A percentile compares a stretch with the other conserved stretches of the same genome.
These are phyloP conservation scores for Candida broadrunensis DNA, from an alignment of 805 yeast species.

Conservation along the genomic window DNA sequence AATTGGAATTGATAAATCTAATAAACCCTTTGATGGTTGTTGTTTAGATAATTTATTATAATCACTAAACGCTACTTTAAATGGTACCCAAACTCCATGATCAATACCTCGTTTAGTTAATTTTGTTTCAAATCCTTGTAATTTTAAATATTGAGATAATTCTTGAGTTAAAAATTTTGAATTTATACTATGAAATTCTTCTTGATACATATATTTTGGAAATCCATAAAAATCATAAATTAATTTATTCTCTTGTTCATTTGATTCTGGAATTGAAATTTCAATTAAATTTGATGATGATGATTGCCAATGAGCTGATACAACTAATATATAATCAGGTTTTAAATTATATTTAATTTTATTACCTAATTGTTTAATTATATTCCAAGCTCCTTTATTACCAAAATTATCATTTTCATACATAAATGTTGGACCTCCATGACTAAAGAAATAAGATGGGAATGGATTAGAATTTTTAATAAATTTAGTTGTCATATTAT, in stretches of 20 bases:
- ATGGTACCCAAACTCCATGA: conserved; percentile 83
- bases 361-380: conserved; percentile 48
- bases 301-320: conserved; percentile 81
- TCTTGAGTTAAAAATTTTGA: conserved; percentile 42
- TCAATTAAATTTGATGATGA: conserved; percentile 39
- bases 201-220: conserved; percentile 61
- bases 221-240: conserved; percentile 78
- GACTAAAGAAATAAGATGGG: conserved; percentile 72
- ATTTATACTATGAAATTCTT: conserved; percentile 54
- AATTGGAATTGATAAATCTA: conserved; percentile 43
- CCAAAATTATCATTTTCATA: conserved; percentile 47
- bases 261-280: conserved; percentile 36
- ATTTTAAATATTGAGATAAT: conserved; percentile 38
- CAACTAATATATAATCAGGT: conserved; percentile 64
- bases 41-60: conserved; percentile 27
- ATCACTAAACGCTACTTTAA: conserved; percentile 60
- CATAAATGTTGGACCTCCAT: conserved; percentile 82
- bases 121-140: conserved; percentile 42
- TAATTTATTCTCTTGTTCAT: conserved; percentile 45
- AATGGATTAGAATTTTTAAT: conserved; percentile 22
- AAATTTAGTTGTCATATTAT: conserved; percentile 1
- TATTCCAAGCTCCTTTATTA: conserved; percentile 62
- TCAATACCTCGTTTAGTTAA: conserved; percentile 54
- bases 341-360: conserved; percentile 46
- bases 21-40: conserved; percentile 20